A percentile compares a stretch with the other conserved stretches of the same genome.
Evolutionary conservation across 805 yeast species (phyloP).

Genomic region (Blastobotrys peoriensis): DNA sequence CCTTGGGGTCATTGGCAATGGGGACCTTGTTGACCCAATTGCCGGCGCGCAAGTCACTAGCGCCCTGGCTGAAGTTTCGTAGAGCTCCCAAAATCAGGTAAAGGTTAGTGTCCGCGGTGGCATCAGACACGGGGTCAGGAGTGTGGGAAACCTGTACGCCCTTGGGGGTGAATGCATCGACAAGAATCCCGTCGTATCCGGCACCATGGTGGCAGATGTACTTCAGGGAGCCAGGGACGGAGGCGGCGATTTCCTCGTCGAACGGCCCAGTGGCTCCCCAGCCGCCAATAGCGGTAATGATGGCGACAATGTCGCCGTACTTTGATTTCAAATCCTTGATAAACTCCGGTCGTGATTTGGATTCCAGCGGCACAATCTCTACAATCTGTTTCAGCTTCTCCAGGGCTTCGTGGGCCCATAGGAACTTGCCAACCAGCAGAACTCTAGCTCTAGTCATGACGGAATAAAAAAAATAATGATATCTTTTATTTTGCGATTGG

Average conservation of each 20-base stretch:
- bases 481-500: too few species aligned
- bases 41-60: constrained; percentile 38
- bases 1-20: constrained; percentile 45
- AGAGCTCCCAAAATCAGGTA: constrained; percentile 46
- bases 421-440: constrained; percentile 56
- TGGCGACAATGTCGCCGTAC: constrained; percentile 32
- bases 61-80: constrained; percentile 43
- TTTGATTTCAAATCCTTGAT: constrained; percentile 32
- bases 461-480: too few species aligned
- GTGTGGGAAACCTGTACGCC: constrained; percentile 48
- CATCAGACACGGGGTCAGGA: constrained; percentile 46
- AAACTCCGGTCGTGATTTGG: constrained; percentile 37
- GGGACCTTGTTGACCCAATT: constrained; percentile 41
- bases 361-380: constrained; percentile 41
- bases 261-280: constrained; percentile 37
- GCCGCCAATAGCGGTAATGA: constrained; percentile 40
- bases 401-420: constrained; percentile 65
- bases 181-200: constrained; percentile 51
- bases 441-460: constrained; percentile 50
- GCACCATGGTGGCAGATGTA: constrained; percentile 49
- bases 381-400: constrained; percentile 41
- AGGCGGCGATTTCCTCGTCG: constrained; percentile 38
- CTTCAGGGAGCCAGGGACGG: constrained; percentile 36
- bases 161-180: constrained; percentile 34
- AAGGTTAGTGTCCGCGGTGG: constrained; percentile 54